Evolutionary conservation across 116 monocot genomes (phyloP).

Genomic region (Zostera marina): DNA sequence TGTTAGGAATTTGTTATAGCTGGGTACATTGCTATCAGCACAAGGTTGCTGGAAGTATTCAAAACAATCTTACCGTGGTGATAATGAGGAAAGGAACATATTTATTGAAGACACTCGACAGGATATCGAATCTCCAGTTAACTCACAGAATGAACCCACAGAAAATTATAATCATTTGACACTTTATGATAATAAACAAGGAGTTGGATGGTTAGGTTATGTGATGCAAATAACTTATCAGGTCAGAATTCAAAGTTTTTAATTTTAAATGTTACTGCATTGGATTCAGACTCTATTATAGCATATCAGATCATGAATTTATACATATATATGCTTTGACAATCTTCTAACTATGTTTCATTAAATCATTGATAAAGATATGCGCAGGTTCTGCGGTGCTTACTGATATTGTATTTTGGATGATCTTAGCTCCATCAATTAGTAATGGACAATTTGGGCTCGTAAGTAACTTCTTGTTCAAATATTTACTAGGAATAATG

Average conservation of each 20-base stretch:
- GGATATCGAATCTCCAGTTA: slow-evolving; percentile 4
- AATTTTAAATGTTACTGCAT: too few relatives aligned
- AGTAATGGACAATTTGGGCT: not conserved
- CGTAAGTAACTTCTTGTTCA: not conserved
- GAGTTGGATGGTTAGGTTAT: slow-evolving; percentile 37
- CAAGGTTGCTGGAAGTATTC: slow-evolving; percentile 44
- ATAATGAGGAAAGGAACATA: slow-evolving; percentile 20
- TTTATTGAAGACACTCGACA: slow-evolving; percentile 14
- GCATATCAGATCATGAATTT: too few relatives aligned
- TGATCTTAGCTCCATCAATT: not conserved
- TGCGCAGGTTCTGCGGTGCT: not conserved
- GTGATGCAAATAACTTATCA: slow-evolving; percentile 47
- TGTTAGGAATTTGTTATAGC: slow-evolving; percentile 6
- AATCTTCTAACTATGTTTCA: not conserved
- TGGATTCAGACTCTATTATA: too few relatives aligned
- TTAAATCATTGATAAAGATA: not conserved
- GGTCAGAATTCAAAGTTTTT: slow-evolving; percentile 7
- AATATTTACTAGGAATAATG: not conserved
- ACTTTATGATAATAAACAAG: slow-evolving; percentile 8
- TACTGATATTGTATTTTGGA: slow-evolving; percentile 1
- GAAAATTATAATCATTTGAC: slow-evolving; percentile 7
- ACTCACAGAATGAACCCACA: slow-evolving; percentile 5
- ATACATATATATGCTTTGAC: too few relatives aligned
- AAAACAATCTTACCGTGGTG: slow-evolving; percentile 2
- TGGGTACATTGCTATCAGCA: slow-evolving; percentile 39